phyloP scores from a whole-genome alignment of 2,329 filamentous ascomycete genomes.

The Seiridium unicorne region DNA sequence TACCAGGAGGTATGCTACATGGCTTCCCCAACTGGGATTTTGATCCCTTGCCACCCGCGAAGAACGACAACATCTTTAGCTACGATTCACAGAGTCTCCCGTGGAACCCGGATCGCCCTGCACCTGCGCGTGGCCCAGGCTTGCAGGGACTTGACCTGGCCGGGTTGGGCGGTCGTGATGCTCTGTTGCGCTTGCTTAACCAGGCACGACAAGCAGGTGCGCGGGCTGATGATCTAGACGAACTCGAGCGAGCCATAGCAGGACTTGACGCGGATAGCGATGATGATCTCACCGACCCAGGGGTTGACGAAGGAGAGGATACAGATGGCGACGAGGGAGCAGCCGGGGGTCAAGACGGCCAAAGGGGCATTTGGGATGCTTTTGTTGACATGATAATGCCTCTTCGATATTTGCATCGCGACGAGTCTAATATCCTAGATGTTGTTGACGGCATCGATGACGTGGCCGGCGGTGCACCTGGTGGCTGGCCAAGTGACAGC shows the following conservation, averaged over 20 bases:
- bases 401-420: neutral
- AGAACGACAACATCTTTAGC: slow-evolving; percentile 52
- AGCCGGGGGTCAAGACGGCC: neutral
- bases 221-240: slow-evolving; percentile 15
- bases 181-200: slow-evolving; percentile 14
- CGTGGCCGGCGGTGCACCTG: slow-evolving; percentile 7
- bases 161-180: slow-evolving; percentile 5
- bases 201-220: slow-evolving; percentile 17
- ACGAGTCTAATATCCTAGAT: too few species aligned
- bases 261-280: slow-evolving; percentile 10
- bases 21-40: slow-evolving; percentile 70
- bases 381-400: slow-evolving; percentile 12
- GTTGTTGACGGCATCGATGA: slow-evolving; percentile 1
- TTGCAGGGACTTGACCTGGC: slow-evolving; percentile 11
- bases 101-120: slow-evolving; percentile 32
- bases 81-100: slow-evolving; percentile 39
- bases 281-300: neutral
- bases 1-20: slow-evolving; percentile 65
- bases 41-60: slow-evolving; percentile 75
- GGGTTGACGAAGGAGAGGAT: slow-evolving; percentile 8
- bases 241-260: slow-evolving; percentile 17
- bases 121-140: neutral
- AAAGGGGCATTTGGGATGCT: slow-evolving; percentile 6
- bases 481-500: slow-evolving; percentile 12
- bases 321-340: neutral